Evolutionary conservation across 2,329 filamentous ascomycete genomes (phyloP).

Genomic region (Diaporthe citriasiana): DNA sequence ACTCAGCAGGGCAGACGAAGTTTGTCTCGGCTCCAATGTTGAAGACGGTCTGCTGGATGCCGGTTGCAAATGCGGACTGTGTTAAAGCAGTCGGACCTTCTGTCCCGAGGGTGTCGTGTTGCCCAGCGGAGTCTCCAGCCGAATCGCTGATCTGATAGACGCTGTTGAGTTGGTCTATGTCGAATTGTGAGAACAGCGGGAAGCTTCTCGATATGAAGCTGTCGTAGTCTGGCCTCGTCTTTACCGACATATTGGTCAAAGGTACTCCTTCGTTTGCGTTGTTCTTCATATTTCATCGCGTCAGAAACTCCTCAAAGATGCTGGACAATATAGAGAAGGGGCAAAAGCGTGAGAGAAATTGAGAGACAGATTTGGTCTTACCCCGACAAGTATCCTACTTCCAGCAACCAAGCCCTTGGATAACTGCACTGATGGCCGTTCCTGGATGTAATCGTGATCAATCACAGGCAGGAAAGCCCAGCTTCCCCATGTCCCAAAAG

Average conservation of each 20-base stretch:
- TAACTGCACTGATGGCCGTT: constrained; percentile 42
- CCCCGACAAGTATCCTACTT: constrained; percentile 40
- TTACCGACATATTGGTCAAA: constrained; percentile 50
- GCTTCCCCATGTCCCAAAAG: constrained; percentile 47
- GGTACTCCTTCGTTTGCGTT: constrained; percentile 52
- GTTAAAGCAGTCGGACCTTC: constrained; percentile 59
- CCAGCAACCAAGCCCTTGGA: constrained; percentile 40
- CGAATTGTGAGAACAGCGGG: background rate
- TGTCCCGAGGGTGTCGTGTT: constrained; percentile 55
- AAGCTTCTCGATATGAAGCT: constrained; percentile 46
- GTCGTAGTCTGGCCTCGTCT: constrained; percentile 46
- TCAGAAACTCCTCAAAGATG: background rate
- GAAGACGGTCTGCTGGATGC: constrained; percentile 62
- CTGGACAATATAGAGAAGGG: background rate
- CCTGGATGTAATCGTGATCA: constrained; percentile 48
- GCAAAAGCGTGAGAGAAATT: no score
- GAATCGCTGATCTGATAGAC: constrained; percentile 43
- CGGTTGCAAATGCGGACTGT: constrained; percentile 59
- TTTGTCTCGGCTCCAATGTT: constrained; percentile 64
- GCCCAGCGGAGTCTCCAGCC: constrained; percentile 28
- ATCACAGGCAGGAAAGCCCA: constrained; percentile 50
- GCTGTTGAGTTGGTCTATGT: constrained; percentile 18
- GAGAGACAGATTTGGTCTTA: background rate
- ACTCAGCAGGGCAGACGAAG: constrained; percentile 65
- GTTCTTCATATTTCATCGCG: constrained; percentile 43